Percentiles rank a stretch among this genome's conserved stretches.
Evolutionary conservation across 176 grass and related monocot genomes (phyloP).

Genomic region (Lolium multiflorum): DNA sequence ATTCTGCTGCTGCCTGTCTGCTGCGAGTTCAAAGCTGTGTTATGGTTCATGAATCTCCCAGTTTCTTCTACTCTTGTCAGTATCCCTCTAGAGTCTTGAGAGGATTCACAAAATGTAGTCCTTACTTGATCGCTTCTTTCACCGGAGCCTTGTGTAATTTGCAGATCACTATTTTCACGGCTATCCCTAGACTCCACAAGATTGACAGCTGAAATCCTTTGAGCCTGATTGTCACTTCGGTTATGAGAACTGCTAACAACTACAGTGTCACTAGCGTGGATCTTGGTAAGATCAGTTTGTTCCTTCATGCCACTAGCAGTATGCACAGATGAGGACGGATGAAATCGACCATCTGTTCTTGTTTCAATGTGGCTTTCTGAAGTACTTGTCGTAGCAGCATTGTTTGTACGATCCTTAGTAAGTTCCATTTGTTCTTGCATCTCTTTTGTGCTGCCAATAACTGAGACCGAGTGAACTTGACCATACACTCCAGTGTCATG

Average conservation of each 20-base stretch:
- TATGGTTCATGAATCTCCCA: conserved; percentile 20
- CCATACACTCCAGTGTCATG: conserved; percentile 35
- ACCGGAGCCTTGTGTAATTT: conserved; percentile 38
- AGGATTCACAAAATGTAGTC: conserved; percentile 39
- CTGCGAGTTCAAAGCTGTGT: conserved; percentile 53
- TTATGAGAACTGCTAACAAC: conserved; percentile 37
- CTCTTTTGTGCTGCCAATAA: conserved; percentile 25
- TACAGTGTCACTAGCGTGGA: conserved; percentile 33
- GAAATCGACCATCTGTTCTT: conserved; percentile 19
- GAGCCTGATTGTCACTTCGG: conserved; percentile 37
- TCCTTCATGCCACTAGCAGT: conserved; percentile 26
- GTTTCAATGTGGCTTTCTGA: background rate
- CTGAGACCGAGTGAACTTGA: conserved; percentile 35
- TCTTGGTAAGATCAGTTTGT: conserved; percentile 38
- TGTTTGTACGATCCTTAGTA: conserved; percentile 27
- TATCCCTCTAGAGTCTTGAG: conserved; percentile 36
- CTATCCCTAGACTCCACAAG: conserved; percentile 31
- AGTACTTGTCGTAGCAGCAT: conserved; percentile 22
- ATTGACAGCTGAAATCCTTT: conserved; percentile 31
- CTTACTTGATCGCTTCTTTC: conserved; percentile 31
- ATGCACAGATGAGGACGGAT: conserved; percentile 32
- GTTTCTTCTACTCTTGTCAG: conserved; percentile 40
- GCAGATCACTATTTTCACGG: conserved; percentile 31
- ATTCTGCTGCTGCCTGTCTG: conserved; percentile 27
- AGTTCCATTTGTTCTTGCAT: conserved; percentile 42